Evolutionary conservation across 768 basidiomycete species (phyloP).

Genomic region (Rhodotorula diobovata): DNA sequence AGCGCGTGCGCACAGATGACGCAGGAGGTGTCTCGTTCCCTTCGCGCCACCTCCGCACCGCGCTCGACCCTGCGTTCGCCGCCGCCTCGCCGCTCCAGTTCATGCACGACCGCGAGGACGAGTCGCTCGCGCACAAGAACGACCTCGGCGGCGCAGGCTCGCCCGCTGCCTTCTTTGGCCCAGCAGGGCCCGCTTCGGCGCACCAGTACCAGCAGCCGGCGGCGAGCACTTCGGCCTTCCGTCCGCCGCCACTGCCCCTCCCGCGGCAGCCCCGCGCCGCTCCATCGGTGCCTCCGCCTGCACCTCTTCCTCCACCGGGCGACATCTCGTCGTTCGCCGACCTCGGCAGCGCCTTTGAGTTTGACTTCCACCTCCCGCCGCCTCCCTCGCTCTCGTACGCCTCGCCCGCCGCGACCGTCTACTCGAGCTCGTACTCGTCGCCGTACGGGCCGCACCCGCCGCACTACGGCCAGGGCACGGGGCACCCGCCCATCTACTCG

Average conservation of each 20-base stretch:
- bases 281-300: too few relatives aligned
- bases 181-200: neutral
- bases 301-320: neutral
- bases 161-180: slow-evolving; percentile 1
- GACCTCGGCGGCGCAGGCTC: neutral
- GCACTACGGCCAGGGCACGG: neutral
- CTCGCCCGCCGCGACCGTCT: slow-evolving; percentile 9
- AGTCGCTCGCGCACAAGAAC: slow-evolving; percentile 3
- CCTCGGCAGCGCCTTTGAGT: slow-evolving; percentile 14
- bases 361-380: slow-evolving; percentile 17
- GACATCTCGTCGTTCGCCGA: neutral
- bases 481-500: slow-evolving; percentile 1
- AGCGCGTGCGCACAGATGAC: slow-evolving; percentile 12
- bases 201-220: neutral
- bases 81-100: slow-evolving; percentile 1
- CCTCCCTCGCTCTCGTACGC: neutral
- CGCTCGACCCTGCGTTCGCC: neutral
- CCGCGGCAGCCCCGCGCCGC: neutral
- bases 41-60: slow-evolving; percentile 12
- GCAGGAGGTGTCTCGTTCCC: neutral
- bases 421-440: neutral
- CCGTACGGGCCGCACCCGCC: neutral
- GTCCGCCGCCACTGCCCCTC: neutral
- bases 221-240: neutral
- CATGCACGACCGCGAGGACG: slow-evolving; percentile 20